Evolutionary conservation across 441 rosid genomes (phyloP).

Genomic region (Rhodomyrtus psidioides): DNA sequence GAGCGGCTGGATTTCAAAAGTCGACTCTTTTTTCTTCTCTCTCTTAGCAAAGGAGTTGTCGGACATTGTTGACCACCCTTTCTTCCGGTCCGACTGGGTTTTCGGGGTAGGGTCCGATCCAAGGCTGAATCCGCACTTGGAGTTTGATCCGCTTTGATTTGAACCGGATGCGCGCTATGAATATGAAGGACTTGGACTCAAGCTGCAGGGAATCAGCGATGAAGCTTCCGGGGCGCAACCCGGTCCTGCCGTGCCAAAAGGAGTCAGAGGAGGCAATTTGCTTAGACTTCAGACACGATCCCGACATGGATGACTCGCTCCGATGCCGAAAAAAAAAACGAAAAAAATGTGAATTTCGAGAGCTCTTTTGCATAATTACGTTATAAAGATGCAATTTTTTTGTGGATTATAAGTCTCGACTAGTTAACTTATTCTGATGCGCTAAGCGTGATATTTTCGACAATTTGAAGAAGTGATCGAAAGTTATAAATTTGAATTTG

Average conservation of each 20-base stretch:
- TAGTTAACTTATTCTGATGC: neutral
- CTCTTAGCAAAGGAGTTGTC: neutral
- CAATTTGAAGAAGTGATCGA: neutral
- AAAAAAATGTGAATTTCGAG: no score
- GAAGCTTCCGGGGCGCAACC: no score
- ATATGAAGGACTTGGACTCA: no score
- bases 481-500: neutral
- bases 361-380: neutral
- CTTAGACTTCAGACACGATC: no score
- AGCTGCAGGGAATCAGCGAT: neutral
- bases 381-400: neutral
- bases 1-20: constrained; percentile 15
- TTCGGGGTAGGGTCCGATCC: constrained; percentile 9
- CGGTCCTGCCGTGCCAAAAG: no score
- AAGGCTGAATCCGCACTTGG: neutral
- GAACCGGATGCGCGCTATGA: neutral
- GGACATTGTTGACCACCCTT: constrained; percentile 11
- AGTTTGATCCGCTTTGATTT: neutral
- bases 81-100: neutral
- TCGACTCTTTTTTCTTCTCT: neutral
- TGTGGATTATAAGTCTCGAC: neutral
- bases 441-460: fast-evolving
- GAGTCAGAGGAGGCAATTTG: no score
- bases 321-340: no score
- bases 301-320: no score